Evolutionary conservation across 2,329 filamentous ascomycete genomes (phyloP).

Genomic region (Monosporascus sp.): DNA sequence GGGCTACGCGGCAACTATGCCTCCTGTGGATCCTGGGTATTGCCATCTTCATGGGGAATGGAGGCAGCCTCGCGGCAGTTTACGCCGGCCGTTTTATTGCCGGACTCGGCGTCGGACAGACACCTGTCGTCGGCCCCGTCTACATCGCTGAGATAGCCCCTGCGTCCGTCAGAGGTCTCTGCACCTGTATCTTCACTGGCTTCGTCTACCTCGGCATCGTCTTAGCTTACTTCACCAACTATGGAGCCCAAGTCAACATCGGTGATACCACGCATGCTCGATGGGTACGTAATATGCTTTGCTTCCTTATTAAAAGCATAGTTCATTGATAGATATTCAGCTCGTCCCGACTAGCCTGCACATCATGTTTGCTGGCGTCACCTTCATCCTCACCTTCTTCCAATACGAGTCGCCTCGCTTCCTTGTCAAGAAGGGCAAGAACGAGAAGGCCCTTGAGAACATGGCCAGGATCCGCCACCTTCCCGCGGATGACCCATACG

Average conservation of each 20-base stretch:
- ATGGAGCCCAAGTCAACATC: slow-evolving; percentile 50
- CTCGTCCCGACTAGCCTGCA: slow-evolving; percentile 70
- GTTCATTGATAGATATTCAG: slow-evolving; percentile 33
- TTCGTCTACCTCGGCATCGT: slow-evolving; percentile 75
- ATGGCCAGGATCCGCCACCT: slow-evolving; percentile 58
- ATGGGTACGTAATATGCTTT: slow-evolving; percentile 33
- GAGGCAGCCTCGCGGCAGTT: slow-evolving; percentile 51
- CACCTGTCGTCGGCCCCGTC: not conserved
- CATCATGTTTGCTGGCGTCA: slow-evolving; percentile 70
- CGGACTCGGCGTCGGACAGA: slow-evolving; percentile 44
- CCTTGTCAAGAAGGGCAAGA: slow-evolving; percentile 59
- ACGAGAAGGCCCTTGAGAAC: slow-evolving; percentile 51
- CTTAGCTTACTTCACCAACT: slow-evolving; percentile 72
- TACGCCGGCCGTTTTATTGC: slow-evolving; percentile 38
- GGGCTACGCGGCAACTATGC: slow-evolving; percentile 56
- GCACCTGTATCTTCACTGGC: slow-evolving; percentile 59
- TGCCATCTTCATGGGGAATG: slow-evolving; percentile 51
- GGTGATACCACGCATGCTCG: slow-evolving; percentile 40
- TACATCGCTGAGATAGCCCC: not conserved
- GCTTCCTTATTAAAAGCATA: not conserved
- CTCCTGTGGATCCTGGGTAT: slow-evolving; percentile 54
- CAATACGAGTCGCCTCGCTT: slow-evolving; percentile 67
- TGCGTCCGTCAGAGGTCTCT: not conserved
- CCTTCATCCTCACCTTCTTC: slow-evolving; percentile 65
- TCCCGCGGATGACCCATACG: slow-evolving; percentile 53